Percentiles rank a stretch among this genome's conserved stretches.
Conservation (phyloP, 108 stramenopile genomes). For the Cyclotella sp. region DNA sequence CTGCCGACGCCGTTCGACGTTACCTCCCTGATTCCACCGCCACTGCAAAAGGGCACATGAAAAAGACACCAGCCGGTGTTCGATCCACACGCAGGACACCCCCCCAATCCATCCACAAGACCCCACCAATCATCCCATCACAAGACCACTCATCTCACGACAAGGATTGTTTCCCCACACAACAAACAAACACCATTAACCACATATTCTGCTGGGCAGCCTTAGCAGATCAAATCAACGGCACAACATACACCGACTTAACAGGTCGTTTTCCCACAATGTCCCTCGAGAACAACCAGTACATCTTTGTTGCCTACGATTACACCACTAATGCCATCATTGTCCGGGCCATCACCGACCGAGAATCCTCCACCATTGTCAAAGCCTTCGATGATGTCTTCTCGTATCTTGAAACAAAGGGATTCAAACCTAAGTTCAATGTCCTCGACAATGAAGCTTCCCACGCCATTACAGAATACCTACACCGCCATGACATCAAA, state of each 20-base stretch:
- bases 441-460: no score
- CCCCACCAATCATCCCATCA: no score
- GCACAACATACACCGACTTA: constrained; percentile 12
- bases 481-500: neutral
- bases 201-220: constrained; percentile 16
- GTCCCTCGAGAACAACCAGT: no score
- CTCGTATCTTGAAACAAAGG: neutral
- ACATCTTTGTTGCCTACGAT: no score
- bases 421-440: constrained; percentile 1
- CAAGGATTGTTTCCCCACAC: neutral
- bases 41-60: neutral
- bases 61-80: no score
- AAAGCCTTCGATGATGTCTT: no score
- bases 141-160: neutral
- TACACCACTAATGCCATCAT: constrained; percentile 32
- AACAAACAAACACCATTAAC: no score
- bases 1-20: neutral
- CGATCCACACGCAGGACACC: neutral
- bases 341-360: neutral
- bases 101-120: neutral
- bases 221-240: constrained; percentile 8
- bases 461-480: neutral
- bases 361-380: neutral
- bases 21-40: neutral
- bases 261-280: constrained; percentile 54